phyloP scores from a whole-genome alignment of 805 yeast species.

The Suhomyces sp. region DNA sequence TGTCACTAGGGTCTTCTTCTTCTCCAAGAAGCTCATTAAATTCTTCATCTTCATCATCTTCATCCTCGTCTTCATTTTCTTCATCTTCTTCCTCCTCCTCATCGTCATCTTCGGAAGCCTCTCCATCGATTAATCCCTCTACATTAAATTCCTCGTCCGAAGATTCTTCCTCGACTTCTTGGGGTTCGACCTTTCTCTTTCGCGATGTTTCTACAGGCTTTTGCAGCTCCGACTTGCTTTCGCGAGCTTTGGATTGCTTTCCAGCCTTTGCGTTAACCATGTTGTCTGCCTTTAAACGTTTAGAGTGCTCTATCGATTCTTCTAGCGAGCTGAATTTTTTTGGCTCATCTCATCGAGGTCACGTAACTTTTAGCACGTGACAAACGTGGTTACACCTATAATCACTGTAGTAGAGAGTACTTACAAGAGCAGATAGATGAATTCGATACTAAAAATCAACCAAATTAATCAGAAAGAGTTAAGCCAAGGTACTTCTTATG shows the following conservation, averaged over 20 bases:
- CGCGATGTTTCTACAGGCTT: background rate
- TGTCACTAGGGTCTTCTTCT: constrained; percentile 45
- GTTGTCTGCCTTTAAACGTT: background rate
- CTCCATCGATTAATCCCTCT: constrained; percentile 42
- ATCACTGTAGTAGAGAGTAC: background rate
- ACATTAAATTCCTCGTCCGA: constrained; percentile 32
- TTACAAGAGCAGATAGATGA: constrained; percentile 21
- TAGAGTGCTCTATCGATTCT: background rate
- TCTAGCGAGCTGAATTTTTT: constrained; percentile 2
- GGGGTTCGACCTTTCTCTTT: constrained; percentile 13
- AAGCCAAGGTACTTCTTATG: constrained; percentile 50
- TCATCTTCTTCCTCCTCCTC: constrained; percentile 17
- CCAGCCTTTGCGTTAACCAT: constrained; percentile 3
- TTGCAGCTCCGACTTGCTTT: background rate
- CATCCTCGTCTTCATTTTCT: constrained; percentile 17
- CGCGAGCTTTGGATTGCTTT: background rate
- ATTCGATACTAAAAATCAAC: constrained; percentile 44
- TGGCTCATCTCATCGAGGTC: constrained; percentile 5
- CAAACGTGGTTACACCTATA: background rate
- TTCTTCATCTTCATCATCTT: constrained; percentile 57
- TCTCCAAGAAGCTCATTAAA: constrained; percentile 57
- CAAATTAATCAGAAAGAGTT: constrained; percentile 66
- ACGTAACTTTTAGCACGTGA: background rate
- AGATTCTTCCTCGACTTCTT: constrained; percentile 20
- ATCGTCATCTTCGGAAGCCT: constrained; percentile 31